Base-by-base conservation (phyloP, 106 monocot species). In the Allium cepa region DNA sequence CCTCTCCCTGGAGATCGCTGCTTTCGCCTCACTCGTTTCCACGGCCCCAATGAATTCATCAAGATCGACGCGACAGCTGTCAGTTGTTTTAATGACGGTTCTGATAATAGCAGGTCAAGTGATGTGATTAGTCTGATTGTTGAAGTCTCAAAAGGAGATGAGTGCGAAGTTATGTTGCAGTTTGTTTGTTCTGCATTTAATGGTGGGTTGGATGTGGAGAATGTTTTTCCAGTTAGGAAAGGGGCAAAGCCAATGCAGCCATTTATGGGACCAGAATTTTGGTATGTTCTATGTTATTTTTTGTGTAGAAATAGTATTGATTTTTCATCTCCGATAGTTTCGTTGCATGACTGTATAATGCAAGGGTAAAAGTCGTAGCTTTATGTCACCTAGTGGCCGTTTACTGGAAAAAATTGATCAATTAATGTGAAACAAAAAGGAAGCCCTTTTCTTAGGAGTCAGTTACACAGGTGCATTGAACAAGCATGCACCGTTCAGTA, bases 151-250 rank as follows among this genome's bases (percentile, higher is more conserved):
- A 88, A 83, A 69, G 69, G 68, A 46, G 81, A 73, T 5, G 66
- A 18, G 11, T 59, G 46, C 11, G 68, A 56, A 51, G 12, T 36
- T 22, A 73, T 60, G 10, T 68, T 91, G 13, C 86, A 86, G 63
- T 88, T 91, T 69, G 49, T 81, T 10, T 95, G 94, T 83, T 88
- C 94, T 17, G 74, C 47, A 72, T 92, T 87, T 88, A 79, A 83
- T 0, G 96, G 88, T 27, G 72, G 81, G 0, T 13, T 96, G 53
- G 80, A 86, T 11, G 74, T 92, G 11, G 73, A 86, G 69, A 92
- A 90, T 76, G 86, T 88, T 10, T 79, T 75, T 66, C 79, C 77
- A 0, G 69, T 69, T 2, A 61, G 76, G 27, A 69, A 69, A 7
- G 18, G 61, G 8, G 66, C 53, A 49, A 64, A 49, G 64, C 64